Percentiles rank a stretch among this genome's conserved stretches.
Conservation (phyloP, 148 eudicot genomes). For the Chenopodium quinoa region DNA sequence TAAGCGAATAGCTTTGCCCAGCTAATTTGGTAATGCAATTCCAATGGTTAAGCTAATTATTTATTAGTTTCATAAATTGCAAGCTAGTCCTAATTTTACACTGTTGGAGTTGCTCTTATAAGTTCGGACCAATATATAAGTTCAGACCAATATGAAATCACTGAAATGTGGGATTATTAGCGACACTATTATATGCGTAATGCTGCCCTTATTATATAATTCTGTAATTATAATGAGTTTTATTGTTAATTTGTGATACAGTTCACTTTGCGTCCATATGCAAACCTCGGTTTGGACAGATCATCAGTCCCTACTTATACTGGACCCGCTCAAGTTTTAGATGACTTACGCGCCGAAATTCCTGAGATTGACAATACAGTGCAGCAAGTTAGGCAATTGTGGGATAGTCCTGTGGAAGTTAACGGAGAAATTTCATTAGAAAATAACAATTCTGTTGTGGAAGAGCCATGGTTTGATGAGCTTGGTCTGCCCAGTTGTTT, state of each 20-base stretch:
- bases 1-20: too few relatives aligned
- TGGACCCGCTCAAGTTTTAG: slow-evolving; percentile 41
- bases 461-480: slow-evolving; percentile 78
- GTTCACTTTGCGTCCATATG: slow-evolving; percentile 82
- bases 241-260: slow-evolving; percentile 31
- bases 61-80: too few relatives aligned
- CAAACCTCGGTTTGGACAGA: slow-evolving; percentile 75
- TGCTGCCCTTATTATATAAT: slow-evolving; percentile 5
- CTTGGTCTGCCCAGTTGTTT: slow-evolving; percentile 65
- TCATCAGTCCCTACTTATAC: slow-evolving; percentile 50
- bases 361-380: slow-evolving; percentile 75
- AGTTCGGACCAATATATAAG: too few relatives aligned
- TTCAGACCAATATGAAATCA: too few relatives aligned
- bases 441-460: slow-evolving; percentile 30
- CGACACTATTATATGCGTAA: not conserved
- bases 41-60: too few relatives aligned
- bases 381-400: slow-evolving; percentile 50
- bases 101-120: too few relatives aligned
- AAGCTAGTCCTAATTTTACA: too few relatives aligned
- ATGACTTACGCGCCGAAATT: slow-evolving; percentile 63
- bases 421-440: slow-evolving; percentile 17
- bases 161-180: too few relatives aligned
- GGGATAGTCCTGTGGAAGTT: slow-evolving; percentile 30
- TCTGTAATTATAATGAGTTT: not conserved
- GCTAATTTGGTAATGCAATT: too few relatives aligned